Base-by-base conservation (phyloP, 169 alveolate genomes). In the Cryptosporidium sp. region DNA sequence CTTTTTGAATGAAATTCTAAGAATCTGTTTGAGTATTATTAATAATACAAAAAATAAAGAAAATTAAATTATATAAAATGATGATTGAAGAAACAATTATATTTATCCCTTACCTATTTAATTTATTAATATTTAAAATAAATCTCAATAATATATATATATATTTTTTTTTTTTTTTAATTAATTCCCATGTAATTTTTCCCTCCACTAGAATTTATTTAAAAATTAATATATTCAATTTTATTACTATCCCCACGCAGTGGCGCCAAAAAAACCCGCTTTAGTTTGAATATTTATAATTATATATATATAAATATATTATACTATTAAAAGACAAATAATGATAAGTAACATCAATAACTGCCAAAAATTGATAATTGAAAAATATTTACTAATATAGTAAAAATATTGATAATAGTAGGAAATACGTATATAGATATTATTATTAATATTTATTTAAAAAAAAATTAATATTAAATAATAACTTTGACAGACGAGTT, bases 381-480 rank as follows among this genome's bases (percentile, higher is more conserved):
- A 53, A 21, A 4, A n/a, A 21, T 56, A 56, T n/a, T 18, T 23
- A n/a, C 3, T 56, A 21, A 21, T 18, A 53, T 53, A 56, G 67
- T 53, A 26, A 45, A 45, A 14, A 45, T 14, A 26, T 3, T 23
- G 16, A 21, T 8, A 23, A 56, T 26, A 56, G 18, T 23, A 26
- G 10, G 35, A 26, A 56, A 56, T 56, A 56, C 67, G 67, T 56
- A 56, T 53, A 53, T 8, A 56, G 67, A 23, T 56, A 56, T 45
- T 45, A 14, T 12, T 44, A 37, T 37, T 44, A 31, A 1, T 31
- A 31, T 44, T 44, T 10, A 45, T 1, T 14, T 45, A 45, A 45
- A 1, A 56, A 56, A 23, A 1, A 26, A 56, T n/a, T n/a, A 5
- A 21, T 56, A 1, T 23, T 23, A 23, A 18, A 53, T 37, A 53